These are phyloP conservation scores for Vicia sativa DNA, from an alignment of 306 rosid genomes.

Conservation along the genomic window DNA sequence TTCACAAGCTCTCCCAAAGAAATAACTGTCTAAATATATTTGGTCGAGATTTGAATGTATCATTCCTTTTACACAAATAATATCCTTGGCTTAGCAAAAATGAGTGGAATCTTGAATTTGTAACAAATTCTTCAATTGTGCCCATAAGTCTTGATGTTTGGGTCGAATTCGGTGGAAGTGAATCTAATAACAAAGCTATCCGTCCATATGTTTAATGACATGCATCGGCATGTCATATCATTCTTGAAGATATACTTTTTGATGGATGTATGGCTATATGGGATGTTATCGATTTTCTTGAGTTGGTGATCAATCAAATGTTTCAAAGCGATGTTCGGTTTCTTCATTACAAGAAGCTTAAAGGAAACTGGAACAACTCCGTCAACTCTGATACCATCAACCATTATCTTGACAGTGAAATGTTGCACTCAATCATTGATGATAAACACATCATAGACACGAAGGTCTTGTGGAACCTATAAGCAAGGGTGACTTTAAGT, in stretches of 20 bases:
- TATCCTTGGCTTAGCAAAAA: constrained; percentile 42
- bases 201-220: constrained; percentile 58
- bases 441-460: constrained; percentile 48
- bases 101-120: constrained; percentile 45
- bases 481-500: constrained; percentile 58
- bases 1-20: constrained; percentile 60
- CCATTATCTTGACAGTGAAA: constrained; percentile 48
- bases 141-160: constrained; percentile 76
- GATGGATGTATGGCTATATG: constrained; percentile 67
- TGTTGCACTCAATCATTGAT: constrained; percentile 55
- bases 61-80: constrained; percentile 60
- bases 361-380: constrained; percentile 49
- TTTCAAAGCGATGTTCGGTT: constrained; percentile 83
- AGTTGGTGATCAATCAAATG: constrained; percentile 57
- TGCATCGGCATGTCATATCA: constrained; percentile 65
- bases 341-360: constrained; percentile 55
- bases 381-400: constrained; percentile 35
- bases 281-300: constrained; percentile 58
- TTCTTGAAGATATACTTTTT: constrained; percentile 61
- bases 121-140: constrained; percentile 52
- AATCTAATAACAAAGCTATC: constrained; percentile 41
- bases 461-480: constrained; percentile 49
- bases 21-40: constrained; percentile 69
- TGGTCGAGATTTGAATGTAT: constrained; percentile 65
- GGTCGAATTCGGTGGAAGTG: constrained; percentile 60